Percentiles rank a stretch among this genome's conserved stretches.
Evolutionary conservation across 2,329 filamentous ascomycete species (phyloP).

Genomic region (Cordyceps farinosa): DNA sequence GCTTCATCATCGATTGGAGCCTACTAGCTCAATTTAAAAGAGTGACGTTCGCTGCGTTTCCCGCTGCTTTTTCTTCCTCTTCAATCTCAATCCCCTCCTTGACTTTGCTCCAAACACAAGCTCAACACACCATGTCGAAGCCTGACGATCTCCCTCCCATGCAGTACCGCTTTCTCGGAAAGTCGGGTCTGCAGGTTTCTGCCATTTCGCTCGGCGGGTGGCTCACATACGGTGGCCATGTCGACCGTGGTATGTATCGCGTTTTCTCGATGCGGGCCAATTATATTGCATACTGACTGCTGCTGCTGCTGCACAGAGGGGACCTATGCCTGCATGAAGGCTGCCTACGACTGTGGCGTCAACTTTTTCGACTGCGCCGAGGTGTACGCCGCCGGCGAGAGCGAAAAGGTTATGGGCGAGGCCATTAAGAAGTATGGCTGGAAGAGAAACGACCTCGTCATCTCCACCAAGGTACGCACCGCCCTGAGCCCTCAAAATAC

Average conservation of each 20-base stretch:
- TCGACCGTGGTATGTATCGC: constrained; percentile 55
- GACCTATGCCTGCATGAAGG: constrained; percentile 58
- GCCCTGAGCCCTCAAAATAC: constrained; percentile 2
- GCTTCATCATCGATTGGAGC: constrained; percentile 9
- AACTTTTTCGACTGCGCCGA: constrained; percentile 64
- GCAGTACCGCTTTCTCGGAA: constrained; percentile 69
- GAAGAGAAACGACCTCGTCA: constrained; percentile 59
- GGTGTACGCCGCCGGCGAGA: constrained; percentile 55
- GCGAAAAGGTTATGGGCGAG: constrained; percentile 60
- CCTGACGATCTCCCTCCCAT: constrained; percentile 49
- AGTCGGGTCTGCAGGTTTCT: constrained; percentile 70
- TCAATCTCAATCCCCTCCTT: background rate
- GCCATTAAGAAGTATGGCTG: constrained; percentile 58
- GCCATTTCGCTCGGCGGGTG: constrained; percentile 68
- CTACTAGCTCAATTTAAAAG: background rate
- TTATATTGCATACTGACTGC: constrained; percentile 16
- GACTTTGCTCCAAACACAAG: background rate
- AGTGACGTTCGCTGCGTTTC: background rate
- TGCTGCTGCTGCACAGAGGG: constrained; percentile 28
- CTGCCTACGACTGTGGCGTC: constrained; percentile 56
- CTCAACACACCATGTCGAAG: constrained; percentile 31
- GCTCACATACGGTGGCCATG: constrained; percentile 73
- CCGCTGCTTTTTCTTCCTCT: background rate
- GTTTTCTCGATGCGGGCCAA: background rate
- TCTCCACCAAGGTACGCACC: constrained; percentile 52